Evolutionary conservation across 805 yeast genomes (phyloP).

Genomic region (Middelhovenomyces tepae): DNA sequence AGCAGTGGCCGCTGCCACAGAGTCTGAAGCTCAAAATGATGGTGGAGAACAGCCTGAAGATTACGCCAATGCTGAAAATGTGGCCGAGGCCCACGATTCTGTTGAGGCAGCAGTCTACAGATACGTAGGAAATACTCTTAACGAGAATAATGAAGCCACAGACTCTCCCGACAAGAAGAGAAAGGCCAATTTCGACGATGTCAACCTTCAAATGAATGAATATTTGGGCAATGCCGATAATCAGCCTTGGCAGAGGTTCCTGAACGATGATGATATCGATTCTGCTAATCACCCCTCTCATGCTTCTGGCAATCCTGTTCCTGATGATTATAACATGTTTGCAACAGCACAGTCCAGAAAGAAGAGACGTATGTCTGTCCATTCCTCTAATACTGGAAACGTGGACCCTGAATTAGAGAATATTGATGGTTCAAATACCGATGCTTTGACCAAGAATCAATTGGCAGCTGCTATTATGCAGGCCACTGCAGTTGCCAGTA

Average conservation of each 20-base stretch:
- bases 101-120: constrained; percentile 77
- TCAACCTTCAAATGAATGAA: constrained; percentile 6
- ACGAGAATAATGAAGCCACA: constrained; percentile 26
- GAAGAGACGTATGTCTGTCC: constrained; percentile 2
- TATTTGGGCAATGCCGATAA: constrained; percentile 4
- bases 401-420: constrained; percentile 55
- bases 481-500: constrained; percentile 17
- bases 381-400: constrained; percentile 21
- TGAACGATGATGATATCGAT: constrained; percentile 17
- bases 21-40: too few relatives aligned
- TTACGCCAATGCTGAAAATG: too few relatives aligned
- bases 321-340: constrained; percentile 1
- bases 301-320: constrained; percentile 7
- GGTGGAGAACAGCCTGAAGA: too few relatives aligned
- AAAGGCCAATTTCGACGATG: too few relatives aligned
- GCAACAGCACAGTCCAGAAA: constrained; percentile 6
- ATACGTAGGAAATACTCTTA: constrained; percentile 58
- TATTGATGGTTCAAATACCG: constrained; percentile 34
- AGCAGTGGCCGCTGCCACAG: too few relatives aligned
- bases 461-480: constrained; percentile 16
- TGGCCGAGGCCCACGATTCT: too few relatives aligned
- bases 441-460: constrained; percentile 6
- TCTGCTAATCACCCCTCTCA: constrained; percentile 3
- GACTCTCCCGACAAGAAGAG: too few relatives aligned
- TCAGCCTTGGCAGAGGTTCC: constrained; percentile 15